These are phyloP conservation scores for Cryptococcus floricola DNA, from an alignment of 1,284 basidiomycete species.

Conservation along the genomic window DNA sequence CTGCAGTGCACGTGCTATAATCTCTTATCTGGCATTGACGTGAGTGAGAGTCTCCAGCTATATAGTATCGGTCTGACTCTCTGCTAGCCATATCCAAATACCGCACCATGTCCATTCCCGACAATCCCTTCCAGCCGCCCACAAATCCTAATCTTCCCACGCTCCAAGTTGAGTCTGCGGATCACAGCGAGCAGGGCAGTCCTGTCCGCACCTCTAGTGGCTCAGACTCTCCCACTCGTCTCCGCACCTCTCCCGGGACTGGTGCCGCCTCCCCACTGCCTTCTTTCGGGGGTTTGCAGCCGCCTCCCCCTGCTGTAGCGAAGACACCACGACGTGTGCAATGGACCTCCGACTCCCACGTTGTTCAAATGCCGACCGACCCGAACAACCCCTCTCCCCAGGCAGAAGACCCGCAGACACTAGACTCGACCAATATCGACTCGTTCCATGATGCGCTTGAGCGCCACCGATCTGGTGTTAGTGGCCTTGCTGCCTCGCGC, in stretches of 20 bases:
- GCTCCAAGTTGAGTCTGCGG: constrained; percentile 50
- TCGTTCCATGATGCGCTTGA: constrained; percentile 39
- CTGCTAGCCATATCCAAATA: too few relatives aligned
- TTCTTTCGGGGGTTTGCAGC: constrained; percentile 2
- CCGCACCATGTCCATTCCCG: constrained; percentile 37
- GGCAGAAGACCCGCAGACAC: constrained; percentile 18
- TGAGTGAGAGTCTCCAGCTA: too few relatives aligned
- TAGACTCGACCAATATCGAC: constrained; percentile 34
- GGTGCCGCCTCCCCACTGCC: constrained; percentile 7
- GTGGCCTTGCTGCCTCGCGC: constrained; percentile 3
- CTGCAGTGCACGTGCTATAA: too few relatives aligned
- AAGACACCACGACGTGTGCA: constrained; percentile 46
- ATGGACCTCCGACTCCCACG: constrained; percentile 44
- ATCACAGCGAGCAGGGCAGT: background rate
- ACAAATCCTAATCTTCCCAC: constrained; percentile 22
- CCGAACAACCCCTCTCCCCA: constrained; percentile 3
- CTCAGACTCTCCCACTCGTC: background rate
- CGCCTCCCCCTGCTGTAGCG: constrained; percentile 13
- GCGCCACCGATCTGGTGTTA: constrained; percentile 22
- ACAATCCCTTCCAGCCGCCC: constrained; percentile 30
- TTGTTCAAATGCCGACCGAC: constrained; percentile 34
- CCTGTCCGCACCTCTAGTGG: background rate
- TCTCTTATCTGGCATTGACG: too few relatives aligned
- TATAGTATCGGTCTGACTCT: too few relatives aligned
- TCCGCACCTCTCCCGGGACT: constrained; percentile 6